phyloP scores from a whole-genome alignment of 192 early-diverging fungal species.

The Umbelopsis vinacea region DNA sequence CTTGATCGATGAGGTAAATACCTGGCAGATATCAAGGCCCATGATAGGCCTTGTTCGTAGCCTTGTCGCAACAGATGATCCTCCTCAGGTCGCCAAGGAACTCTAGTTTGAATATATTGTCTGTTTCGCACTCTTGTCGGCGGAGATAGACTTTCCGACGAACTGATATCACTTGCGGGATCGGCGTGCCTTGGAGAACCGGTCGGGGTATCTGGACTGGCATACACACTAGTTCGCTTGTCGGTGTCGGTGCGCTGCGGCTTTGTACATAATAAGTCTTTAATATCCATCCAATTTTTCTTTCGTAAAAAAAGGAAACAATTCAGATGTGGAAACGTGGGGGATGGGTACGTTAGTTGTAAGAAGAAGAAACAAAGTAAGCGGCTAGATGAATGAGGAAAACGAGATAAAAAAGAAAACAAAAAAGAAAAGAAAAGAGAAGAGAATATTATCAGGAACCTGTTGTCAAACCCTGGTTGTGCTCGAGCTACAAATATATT shows the following conservation, averaged over 20 bases:
- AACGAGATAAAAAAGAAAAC: background rate
- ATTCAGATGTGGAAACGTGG: background rate
- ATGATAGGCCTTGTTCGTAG: constrained; percentile 34
- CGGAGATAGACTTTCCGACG: background rate
- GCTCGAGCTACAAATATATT: background rate
- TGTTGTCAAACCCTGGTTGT: background rate
- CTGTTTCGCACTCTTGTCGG: background rate
- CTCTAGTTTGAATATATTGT: constrained; percentile 30
- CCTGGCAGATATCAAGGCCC: constrained; percentile 36
- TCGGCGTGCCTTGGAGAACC: background rate
- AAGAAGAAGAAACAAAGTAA: too few relatives aligned
- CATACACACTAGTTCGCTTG: background rate
- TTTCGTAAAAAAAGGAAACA: background rate
- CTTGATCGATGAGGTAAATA: constrained; percentile 37
- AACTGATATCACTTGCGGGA: background rate
- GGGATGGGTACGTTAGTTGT: background rate
- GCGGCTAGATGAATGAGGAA: background rate
- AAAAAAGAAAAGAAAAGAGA: background rate
- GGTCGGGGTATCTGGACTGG: background rate
- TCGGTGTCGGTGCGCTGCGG: background rate
- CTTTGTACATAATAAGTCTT: constrained; percentile 9
- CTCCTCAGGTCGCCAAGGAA: constrained; percentile 35
- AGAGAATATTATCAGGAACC: background rate
- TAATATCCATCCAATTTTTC: constrained; percentile 1
- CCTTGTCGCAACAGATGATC: constrained; percentile 32